Conservation (phyloP, 495 filamentous ascomycete species). For the Penicillium herquei region DNA sequence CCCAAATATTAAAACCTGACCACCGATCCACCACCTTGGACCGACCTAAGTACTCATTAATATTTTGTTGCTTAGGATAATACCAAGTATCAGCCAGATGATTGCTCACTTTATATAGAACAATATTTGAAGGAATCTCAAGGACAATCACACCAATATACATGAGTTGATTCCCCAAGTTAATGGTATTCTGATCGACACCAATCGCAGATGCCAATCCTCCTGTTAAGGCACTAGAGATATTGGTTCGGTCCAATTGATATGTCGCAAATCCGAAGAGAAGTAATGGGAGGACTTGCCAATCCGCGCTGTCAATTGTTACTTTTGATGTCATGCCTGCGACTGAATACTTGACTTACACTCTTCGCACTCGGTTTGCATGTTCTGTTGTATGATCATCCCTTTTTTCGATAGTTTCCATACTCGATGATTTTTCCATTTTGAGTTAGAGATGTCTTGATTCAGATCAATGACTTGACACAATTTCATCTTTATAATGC, state of each 20-base stretch:
- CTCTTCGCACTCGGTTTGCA: background rate
- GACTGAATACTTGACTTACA: background rate
- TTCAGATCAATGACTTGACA: too few relatives aligned
- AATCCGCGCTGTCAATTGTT: constrained; percentile 38
- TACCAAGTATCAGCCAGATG: too few relatives aligned
- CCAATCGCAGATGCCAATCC: constrained; percentile 42
- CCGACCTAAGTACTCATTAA: constrained; percentile 37
- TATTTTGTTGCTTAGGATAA: background rate
- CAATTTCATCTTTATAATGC: background rate
- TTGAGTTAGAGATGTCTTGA: background rate
- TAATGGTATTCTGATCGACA: constrained; percentile 52
- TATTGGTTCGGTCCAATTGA: constrained; percentile 48
- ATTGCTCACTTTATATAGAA: constrained; percentile 25
- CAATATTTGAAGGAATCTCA: constrained; percentile 53
- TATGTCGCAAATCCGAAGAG: constrained; percentile 49
- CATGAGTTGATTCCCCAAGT: constrained; percentile 54
- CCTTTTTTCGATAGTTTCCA: background rate
- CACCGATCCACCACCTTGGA: constrained; percentile 48
- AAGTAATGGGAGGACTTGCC: constrained; percentile 45
- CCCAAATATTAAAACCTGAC: constrained; percentile 53
- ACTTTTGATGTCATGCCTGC: too few relatives aligned
- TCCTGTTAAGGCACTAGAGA: constrained; percentile 45
- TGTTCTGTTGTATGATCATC: background rate
- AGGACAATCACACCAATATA: constrained; percentile 51
- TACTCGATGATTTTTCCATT: background rate